These are phyloP conservation scores for Exophiala phaeomuriformis DNA, from an alignment of 2,329 filamentous ascomycete genomes.

Conservation along the genomic window DNA sequence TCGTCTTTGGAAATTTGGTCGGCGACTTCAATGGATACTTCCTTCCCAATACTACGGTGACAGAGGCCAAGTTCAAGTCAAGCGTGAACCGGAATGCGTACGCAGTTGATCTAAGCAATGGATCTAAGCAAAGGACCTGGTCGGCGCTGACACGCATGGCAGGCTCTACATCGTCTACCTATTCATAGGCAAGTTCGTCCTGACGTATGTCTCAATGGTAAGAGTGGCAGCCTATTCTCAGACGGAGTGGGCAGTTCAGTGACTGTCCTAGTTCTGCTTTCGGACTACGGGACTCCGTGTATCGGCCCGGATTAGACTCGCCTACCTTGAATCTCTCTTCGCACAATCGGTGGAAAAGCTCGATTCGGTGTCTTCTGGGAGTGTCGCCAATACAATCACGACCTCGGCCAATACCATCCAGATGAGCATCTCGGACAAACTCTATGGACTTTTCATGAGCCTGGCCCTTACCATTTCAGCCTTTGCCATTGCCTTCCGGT, in stretches of 20 bases:
- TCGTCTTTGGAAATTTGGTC: conserved; percentile 51
- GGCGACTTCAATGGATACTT: conserved; percentile 54
- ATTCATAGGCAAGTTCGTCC: conserved; percentile 48
- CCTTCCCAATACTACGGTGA: conserved; percentile 37
- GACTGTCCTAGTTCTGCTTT: conserved; percentile 37
- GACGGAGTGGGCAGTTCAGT: conserved; percentile 3
- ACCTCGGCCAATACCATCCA: conserved; percentile 48
- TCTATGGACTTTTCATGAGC: conserved; percentile 40
- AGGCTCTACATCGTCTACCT: conserved; percentile 49
- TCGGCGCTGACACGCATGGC: background rate
- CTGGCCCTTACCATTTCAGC: conserved; percentile 39
- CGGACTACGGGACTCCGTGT: conserved; percentile 46
- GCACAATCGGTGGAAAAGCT: conserved; percentile 44
- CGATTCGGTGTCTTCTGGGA: conserved; percentile 45
- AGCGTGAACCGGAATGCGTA: conserved; percentile 43
- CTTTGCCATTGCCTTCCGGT: conserved; percentile 47
- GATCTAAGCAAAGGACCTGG: background rate
- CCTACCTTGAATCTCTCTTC: conserved; percentile 46
- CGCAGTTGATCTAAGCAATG: background rate
- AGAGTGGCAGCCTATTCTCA: conserved; percentile 10
- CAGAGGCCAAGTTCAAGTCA: conserved; percentile 43
- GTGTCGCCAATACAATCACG: conserved; percentile 47
- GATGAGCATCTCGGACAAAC: conserved; percentile 48
- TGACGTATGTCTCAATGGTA: conserved; percentile 52
- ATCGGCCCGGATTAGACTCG: conserved; percentile 44